A percentile compares a stretch with the other conserved stretches of the same genome.
Evolutionary conservation across 192 early-diverging fungal genomes (phyloP).

Genomic region (Piromyces sp.): DNA sequence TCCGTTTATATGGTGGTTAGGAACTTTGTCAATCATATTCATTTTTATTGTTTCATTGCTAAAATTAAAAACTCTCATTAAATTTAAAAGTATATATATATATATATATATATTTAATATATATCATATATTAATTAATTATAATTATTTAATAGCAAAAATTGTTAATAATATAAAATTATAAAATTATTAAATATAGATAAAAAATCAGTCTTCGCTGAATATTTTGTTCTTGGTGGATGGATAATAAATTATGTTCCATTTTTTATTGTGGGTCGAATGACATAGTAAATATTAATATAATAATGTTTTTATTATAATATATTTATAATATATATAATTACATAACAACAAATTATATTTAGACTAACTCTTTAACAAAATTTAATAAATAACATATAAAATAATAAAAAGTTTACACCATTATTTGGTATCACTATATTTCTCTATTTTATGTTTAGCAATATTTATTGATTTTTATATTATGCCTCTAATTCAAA

Average conservation of each 20-base stretch:
- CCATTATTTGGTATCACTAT: not conserved
- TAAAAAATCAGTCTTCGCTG: not conserved
- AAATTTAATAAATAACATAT: too few relatives aligned
- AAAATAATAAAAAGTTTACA: not conserved
- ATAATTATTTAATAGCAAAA: too few relatives aligned
- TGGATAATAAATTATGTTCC: not conserved
- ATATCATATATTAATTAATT: too few relatives aligned
- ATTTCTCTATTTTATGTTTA: not conserved
- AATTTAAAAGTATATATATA: too few relatives aligned
- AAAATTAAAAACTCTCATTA: too few relatives aligned
- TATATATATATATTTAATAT: too few relatives aligned
- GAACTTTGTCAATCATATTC: not conserved
- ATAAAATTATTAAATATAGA: not conserved
- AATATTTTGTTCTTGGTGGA: not conserved
- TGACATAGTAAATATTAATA: not conserved
- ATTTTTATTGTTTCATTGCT: not conserved
- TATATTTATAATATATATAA: too few relatives aligned
- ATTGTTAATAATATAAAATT: not conserved
- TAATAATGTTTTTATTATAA: too few relatives aligned
- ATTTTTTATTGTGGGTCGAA: not conserved
- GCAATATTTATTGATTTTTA: not conserved
- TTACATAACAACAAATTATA: too few relatives aligned
- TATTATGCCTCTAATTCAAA: not conserved
- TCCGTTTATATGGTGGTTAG: not conserved
- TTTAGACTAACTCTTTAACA: too few relatives aligned